Conservation (phyloP, 495 filamentous ascomycete species). For the Thozetella sp. region DNA sequence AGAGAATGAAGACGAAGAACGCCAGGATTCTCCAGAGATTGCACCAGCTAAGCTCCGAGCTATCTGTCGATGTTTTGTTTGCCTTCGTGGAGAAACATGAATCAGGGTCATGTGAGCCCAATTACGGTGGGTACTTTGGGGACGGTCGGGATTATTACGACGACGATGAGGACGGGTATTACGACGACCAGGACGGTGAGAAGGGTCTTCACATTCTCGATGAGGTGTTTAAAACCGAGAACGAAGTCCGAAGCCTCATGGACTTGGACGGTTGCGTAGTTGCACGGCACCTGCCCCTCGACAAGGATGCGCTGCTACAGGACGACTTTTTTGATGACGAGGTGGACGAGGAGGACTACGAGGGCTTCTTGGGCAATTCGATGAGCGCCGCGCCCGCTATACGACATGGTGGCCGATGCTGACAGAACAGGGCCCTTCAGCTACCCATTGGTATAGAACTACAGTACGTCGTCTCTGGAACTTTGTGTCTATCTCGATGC, state of each 20-base stretch:
- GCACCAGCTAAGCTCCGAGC: neutral
- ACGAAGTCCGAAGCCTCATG: neutral
- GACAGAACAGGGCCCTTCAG: no score
- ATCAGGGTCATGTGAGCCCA: neutral
- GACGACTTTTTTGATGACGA: neutral
- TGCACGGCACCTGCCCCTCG: neutral
- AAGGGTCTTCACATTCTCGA: neutral
- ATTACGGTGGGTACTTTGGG: no score
- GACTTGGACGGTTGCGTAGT: neutral
- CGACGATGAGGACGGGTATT: no score
- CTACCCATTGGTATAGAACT: no score
- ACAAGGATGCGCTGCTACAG: neutral
- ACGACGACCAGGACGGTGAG: neutral
- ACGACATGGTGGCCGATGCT: neutral
- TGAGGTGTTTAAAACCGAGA: neutral
- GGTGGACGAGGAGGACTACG: neutral
- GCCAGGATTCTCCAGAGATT: neutral
- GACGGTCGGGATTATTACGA: no score
- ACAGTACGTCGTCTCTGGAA: no score
- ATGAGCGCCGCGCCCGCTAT: neutral
- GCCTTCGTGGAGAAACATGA: neutral
- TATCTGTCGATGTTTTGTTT: neutral
- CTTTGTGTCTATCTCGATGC: no score
- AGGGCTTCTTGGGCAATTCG: neutral
- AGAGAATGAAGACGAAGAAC: neutral